These are phyloP conservation scores for Solanum medicagineum DNA, from an alignment of 257 asterid genomes.

Conservation along the genomic window DNA sequence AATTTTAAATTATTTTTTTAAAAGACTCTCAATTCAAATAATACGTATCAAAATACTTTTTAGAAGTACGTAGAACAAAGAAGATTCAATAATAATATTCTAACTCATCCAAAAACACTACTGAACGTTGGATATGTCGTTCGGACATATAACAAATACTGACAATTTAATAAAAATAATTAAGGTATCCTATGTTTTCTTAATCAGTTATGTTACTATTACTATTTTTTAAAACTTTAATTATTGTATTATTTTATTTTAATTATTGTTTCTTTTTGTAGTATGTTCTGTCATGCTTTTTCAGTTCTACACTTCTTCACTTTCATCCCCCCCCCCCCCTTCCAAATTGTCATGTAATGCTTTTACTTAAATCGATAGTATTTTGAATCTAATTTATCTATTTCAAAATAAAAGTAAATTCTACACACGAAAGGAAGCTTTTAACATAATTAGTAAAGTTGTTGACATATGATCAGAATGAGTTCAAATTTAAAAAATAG, in stretches of 20 bases:
- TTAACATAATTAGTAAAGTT: no score
- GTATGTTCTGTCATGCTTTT: background rate
- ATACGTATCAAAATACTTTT: no score
- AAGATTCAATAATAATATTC: background rate
- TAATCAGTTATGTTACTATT: background rate
- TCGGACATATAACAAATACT: background rate
- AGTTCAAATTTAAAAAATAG: no score
- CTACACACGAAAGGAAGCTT: fast-evolving
- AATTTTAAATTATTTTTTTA: no score
- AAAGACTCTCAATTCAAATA: background rate
- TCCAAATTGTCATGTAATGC: background rate
- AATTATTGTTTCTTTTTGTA: background rate
- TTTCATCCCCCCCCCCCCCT: background rate
- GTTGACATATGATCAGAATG: no score
- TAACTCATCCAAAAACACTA: background rate
- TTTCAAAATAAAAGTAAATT: no score
- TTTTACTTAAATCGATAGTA: background rate
- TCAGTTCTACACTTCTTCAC: background rate
- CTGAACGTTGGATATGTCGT: background rate
- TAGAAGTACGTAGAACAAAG: background rate
- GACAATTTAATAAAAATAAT: background rate
- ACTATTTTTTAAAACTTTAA: background rate
- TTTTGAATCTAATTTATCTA: no score
- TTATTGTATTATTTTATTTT: background rate
- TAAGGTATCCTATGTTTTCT: background rate